Evolutionary conservation across 2,329 filamentous ascomycete species (phyloP), one percentile per base, ranked within the genome.

Genomic region (Trichoderma simmonsii): DNA sequence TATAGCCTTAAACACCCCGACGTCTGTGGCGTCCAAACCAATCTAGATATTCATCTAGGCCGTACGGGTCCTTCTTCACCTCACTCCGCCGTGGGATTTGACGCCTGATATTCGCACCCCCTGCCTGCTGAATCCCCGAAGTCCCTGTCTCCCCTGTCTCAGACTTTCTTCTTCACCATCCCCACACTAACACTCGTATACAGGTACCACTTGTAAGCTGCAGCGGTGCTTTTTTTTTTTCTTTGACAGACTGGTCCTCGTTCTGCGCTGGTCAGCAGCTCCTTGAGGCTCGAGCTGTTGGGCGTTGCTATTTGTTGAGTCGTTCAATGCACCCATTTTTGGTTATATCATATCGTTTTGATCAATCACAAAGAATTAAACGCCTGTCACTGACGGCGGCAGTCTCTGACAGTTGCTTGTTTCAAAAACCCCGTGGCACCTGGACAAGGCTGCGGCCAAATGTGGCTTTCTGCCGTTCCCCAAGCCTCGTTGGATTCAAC

Each of bases 61-160:
- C 66, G 28, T 68, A 60, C 18, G 6, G 0, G 6, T 32, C 39
- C 9, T 51, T 21, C 18, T 21, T 51, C 34, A 59, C 65, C 34
- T 59, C 66, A 34, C 54, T 21, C 65, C 36, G 26, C 63, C 24
- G 24, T 28, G 39, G n/a, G 26, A 43, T 43, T 69, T 48, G 26
- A 11, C 18, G 34, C 28, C 21, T 63, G 57, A 70, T 70, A 69
- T 14, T 14, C 60, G 66, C 66, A 62, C 66, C 21, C 66, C 66
- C 66, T 34, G 21, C 66, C 60, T 62, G 56, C n/a, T 61, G n/a
- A n/a, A 62, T 62, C 57, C 57, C 66, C 66, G 66, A 70, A 70
- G 66, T 34, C 66, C 66, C 66, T 70, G 66, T 61, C 66, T 62
- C 66, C 66, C 66, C 57, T 48, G 57, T 70, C 66, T 70, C 57